Evolutionary conservation across 805 yeast species (phyloP), one percentile per base, ranked within the genome.

Genomic region (Diddensiella caesifluorescens): DNA sequence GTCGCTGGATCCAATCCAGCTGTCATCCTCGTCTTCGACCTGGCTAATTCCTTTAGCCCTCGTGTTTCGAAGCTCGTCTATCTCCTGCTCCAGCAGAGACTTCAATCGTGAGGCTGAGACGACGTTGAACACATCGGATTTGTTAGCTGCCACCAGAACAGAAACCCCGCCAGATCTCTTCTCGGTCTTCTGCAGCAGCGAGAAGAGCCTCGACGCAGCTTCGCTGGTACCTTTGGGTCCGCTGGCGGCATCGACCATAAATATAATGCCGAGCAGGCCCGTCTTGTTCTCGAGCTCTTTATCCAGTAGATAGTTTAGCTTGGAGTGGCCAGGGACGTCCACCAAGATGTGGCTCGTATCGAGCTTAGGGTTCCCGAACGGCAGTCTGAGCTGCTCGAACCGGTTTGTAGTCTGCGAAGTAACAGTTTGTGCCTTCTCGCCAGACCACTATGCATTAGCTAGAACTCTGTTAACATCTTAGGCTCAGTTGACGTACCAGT

Each of bases 281-380:
- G n/a, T 19, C 10, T 38, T 18, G 15, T 20, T 29, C 16, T 62
- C 43, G 34, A 73, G 64, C 13, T 50, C 62, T 43, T 67, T 65
- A 34, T 79, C 56, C 25, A 78, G 66, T 38, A 80, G 64, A 44
- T 76, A 74, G 41, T 74, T 75, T 51, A 89, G 75, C 61, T 86
- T 87, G 42, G 74, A 65, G 63, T 83, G 88, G n/a, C 97, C 96
- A 2, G 98, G 98, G 48, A 79, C 79, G 55, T 90, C 97, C 39
- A 82, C 70, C 29, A 89, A 60, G 47, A 71, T 75, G 55, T 66
- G 72, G 42, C 54, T 62, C 44, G 60, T 69, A 51, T 56, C 63
- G 6, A 30, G 15, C 36, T 48, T 19, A 2, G 30, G 42, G 7
- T 42, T 65, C 5, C 63, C 63, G 4, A 63, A 55, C 7, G 75